phyloP scores from a whole-genome alignment of 1,284 basidiomycete species.

The Trametes versicolor region DNA sequence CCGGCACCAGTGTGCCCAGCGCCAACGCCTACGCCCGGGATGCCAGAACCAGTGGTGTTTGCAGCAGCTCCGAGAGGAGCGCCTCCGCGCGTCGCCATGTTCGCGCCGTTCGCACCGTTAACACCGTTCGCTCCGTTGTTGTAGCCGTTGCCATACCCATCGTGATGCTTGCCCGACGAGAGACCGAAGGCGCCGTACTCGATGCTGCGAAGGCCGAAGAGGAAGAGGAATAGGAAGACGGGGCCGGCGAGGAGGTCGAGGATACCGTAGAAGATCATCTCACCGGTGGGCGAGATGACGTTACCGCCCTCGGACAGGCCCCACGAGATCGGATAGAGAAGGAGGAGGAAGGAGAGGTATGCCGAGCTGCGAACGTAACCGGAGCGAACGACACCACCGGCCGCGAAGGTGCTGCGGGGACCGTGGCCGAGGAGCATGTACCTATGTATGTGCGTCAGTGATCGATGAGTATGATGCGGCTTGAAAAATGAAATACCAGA shows the following conservation, averaged over 20 bases:
- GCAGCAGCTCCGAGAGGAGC: not conserved
- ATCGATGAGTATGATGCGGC: not conserved
- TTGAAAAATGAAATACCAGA: conserved; percentile 48
- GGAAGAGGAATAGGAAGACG: conserved; percentile 52
- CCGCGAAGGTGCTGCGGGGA: conserved; percentile 45
- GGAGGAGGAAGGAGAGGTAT: conserved; percentile 60
- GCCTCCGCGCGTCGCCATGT: conserved; percentile 21
- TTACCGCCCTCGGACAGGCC: conserved; percentile 59
- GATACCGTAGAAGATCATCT: conserved; percentile 68
- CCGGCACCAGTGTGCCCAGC: conserved; percentile 2
- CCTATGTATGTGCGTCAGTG: conserved; percentile 36
- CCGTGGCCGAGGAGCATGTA: conserved; percentile 44
- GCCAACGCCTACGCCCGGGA: not conserved
- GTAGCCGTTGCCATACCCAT: conserved; percentile 17
- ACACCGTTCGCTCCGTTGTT: conserved; percentile 10
- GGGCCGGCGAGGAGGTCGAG: conserved; percentile 68
- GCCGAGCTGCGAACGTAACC: conserved; percentile 53
- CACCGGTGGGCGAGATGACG: conserved; percentile 53
- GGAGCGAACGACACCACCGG: conserved; percentile 49
- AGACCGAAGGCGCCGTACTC: conserved; percentile 43
- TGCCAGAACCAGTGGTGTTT: conserved; percentile 1
- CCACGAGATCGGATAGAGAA: conserved; percentile 62
- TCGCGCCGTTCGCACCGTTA: conserved; percentile 6
- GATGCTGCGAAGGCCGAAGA: conserved; percentile 43
- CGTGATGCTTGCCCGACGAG: conserved; percentile 41